Conservation (phyloP, 495 filamentous ascomycete genomes). For the Penicilliopsis zonata region DNA sequence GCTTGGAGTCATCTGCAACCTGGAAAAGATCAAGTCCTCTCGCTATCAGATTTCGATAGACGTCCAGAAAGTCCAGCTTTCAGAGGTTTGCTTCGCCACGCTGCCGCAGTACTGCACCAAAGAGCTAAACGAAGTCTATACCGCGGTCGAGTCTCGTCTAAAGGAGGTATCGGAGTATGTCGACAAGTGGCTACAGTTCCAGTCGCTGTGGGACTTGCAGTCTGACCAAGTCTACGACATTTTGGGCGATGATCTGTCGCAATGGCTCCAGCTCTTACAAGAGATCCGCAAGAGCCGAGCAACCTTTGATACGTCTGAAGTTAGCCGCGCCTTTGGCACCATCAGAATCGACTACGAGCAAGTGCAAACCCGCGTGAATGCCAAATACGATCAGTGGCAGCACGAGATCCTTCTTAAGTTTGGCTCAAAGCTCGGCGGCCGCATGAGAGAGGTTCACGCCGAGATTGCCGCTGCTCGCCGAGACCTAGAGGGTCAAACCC, state of each 20-base stretch:
- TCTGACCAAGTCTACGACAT: constrained; percentile 87
- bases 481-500: constrained; percentile 78
- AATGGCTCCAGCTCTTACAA: constrained; percentile 88
- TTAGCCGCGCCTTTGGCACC: constrained; percentile 81
- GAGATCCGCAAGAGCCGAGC: constrained; percentile 87
- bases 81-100: constrained; percentile 68
- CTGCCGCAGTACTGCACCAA: constrained; percentile 72
- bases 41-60: constrained; percentile 82
- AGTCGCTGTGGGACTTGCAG: constrained; percentile 95
- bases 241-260: constrained; percentile 78
- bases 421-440: constrained; percentile 73
- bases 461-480: constrained; percentile 79
- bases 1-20: constrained; percentile 83
- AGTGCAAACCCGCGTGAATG: constrained; percentile 94
- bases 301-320: constrained; percentile 93
- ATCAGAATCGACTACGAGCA: constrained; percentile 95
- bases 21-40: constrained; percentile 85
- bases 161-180: constrained; percentile 69
- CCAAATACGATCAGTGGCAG: constrained; percentile 99
- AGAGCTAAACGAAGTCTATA: constrained; percentile 66
- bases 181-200: constrained; percentile 96
- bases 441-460: constrained; percentile 78
- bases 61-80: constrained; percentile 42
- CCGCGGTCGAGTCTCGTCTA: constrained; percentile 66
- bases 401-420: constrained; percentile 93